Conservation (phyloP, 1,284 basidiomycete genomes). For the Ganoderma meredithae region DNA sequence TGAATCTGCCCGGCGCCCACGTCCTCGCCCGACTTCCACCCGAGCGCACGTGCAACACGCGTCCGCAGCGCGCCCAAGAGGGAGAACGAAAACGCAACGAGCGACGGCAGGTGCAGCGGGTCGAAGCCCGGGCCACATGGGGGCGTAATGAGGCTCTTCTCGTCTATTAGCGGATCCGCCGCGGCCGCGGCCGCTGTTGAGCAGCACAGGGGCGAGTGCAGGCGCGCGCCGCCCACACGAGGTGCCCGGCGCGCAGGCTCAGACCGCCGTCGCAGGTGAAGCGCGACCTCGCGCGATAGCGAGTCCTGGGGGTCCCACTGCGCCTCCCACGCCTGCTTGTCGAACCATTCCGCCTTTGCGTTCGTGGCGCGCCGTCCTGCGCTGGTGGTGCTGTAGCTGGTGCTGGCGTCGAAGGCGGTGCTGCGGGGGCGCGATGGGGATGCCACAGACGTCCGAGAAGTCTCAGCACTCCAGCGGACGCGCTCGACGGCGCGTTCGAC, state of each 20-base stretch:
- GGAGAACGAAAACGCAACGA: constrained; percentile 56
- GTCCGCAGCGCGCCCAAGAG: constrained; percentile 46
- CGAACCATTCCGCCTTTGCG: constrained; percentile 46
- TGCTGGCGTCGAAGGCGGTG: background rate
- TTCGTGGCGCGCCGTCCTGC: background rate
- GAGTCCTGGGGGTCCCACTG: constrained; percentile 58
- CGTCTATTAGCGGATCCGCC: background rate
- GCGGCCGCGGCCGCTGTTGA: constrained; percentile 8
- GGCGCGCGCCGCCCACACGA: background rate
- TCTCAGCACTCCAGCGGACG: constrained; percentile 29
- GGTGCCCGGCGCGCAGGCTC: constrained; percentile 15
- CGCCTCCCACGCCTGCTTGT: constrained; percentile 66
- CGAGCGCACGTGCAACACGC: constrained; percentile 31
- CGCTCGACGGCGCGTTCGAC: constrained; percentile 58
- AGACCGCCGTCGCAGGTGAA: constrained; percentile 34
- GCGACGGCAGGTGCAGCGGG: constrained; percentile 56
- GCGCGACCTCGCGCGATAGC: constrained; percentile 65
- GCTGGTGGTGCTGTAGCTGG: background rate
- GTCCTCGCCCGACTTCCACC: constrained; percentile 1
- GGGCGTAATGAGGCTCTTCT: constrained; percentile 23
- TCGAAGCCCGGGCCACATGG: constrained; percentile 45
- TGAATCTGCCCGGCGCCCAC: background rate
- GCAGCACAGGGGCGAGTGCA: background rate
- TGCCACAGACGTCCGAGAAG: background rate
- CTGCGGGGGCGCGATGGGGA: background rate